Evolutionary conservation across 805 yeast species (phyloP).

Genomic region (Spathaspora gorwiae): DNA sequence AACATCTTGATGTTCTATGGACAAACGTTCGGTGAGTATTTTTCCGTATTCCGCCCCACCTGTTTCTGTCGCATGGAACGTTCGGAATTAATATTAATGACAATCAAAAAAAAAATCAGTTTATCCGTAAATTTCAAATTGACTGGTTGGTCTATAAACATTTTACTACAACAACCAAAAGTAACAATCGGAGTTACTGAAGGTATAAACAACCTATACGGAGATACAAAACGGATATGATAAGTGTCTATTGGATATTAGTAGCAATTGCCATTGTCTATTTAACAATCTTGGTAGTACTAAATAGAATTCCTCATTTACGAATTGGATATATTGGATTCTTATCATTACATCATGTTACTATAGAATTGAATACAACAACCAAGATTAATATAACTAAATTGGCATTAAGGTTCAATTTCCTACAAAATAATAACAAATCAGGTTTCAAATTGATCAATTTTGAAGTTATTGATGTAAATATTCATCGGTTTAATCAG

Average conservation of each 20-base stretch:
- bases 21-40: too few species aligned
- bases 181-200: too few species aligned
- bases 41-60: too few species aligned
- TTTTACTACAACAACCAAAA: too few species aligned
- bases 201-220: too few species aligned
- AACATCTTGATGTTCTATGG: too few species aligned
- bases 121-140: too few species aligned
- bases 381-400: slow-evolving; percentile 12
- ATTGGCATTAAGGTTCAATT: slow-evolving; percentile 18
- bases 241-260: not conserved
- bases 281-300: not conserved
- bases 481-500: slow-evolving; percentile 3
- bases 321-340: slow-evolving; percentile 26
- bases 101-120: too few species aligned
- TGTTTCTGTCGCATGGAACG: too few species aligned
- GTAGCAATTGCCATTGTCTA: not conserved
- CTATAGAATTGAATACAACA: slow-evolving; percentile 13
- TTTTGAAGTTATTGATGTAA: slow-evolving; percentile 21
- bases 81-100: too few species aligned
- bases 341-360: slow-evolving; percentile 22
- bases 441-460: slow-evolving; percentile 24
- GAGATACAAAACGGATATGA: not conserved
- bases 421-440: slow-evolving; percentile 14
- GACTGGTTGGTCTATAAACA: too few species aligned
- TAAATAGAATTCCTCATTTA: slow-evolving; percentile 25